Conservation (phyloP, 331 rosid genomes). For the Saraca asoca region DNA sequence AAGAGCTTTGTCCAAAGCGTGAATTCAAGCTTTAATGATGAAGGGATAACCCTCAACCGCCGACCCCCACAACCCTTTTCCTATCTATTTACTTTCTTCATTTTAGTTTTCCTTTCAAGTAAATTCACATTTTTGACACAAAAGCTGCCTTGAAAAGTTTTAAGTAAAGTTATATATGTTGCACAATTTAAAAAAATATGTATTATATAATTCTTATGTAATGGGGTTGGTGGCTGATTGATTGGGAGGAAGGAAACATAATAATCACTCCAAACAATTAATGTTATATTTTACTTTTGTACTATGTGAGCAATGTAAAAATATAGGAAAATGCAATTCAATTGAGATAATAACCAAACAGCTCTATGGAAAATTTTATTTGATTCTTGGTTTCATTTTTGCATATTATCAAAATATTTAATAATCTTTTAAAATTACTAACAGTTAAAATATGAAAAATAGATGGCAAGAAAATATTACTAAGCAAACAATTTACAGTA, state of each 20-base stretch:
- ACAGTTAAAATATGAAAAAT: no score
- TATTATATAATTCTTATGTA: slow-evolving; percentile 2
- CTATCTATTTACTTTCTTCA: no score
- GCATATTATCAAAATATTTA: no score
- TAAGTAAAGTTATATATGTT: neutral
- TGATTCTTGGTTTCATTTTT: no score
- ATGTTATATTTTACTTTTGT: neutral
- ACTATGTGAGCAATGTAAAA: neutral
- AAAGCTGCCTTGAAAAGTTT: neutral
- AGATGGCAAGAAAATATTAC: no score
- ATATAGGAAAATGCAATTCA: no score
- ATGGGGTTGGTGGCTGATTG: slow-evolving; percentile 8
- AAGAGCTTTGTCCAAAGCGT: neutral
- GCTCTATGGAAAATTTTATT: no score
- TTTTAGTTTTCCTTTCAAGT: slow-evolving; percentile 17
- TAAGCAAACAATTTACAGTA: no score
- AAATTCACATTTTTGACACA: neutral
- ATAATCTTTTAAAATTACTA: no score
- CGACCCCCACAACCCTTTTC: neutral
- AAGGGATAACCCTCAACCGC: slow-evolving; percentile 7
- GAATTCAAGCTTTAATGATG: slow-evolving; percentile 23
- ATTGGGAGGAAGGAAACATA: neutral
- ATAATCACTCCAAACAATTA: neutral
- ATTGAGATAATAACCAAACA: no score
- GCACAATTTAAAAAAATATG: neutral